Conservation (phyloP, 2,329 filamentous ascomycete genomes). For the Tolypocladium pustulatum region DNA sequence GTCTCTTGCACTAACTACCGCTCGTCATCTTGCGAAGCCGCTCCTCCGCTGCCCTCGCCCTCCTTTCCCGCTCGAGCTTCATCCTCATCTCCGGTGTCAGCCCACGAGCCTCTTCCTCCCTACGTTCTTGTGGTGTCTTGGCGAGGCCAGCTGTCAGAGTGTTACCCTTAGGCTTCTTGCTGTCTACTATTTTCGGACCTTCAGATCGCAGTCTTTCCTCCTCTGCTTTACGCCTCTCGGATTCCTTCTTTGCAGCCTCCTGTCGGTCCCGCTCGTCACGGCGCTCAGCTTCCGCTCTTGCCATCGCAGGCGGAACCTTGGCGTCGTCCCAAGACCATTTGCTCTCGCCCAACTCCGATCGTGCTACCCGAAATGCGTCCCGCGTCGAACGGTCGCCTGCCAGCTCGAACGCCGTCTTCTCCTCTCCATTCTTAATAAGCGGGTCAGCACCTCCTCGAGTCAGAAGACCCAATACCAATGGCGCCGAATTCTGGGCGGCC, state of each 20-base stretch:
- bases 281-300: conserved; percentile 58
- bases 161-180: conserved; percentile 38
- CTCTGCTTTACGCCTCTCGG: conserved; percentile 61
- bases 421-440: conserved; percentile 57
- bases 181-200: conserved; percentile 44
- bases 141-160: conserved; percentile 42
- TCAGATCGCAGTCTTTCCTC: conserved; percentile 61
- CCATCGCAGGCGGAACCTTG: conserved; percentile 61
- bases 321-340: conserved; percentile 72
- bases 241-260: conserved; percentile 58
- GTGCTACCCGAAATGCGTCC: conserved; percentile 84
- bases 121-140: conserved; percentile 69
- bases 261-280: conserved; percentile 60
- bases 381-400: conserved; percentile 76
- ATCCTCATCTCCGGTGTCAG: conserved; percentile 80
- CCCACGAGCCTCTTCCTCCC: conserved; percentile 75
- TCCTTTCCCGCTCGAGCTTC: conserved; percentile 76
- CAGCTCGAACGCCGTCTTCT: conserved; percentile 79
- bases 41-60: conserved; percentile 86
- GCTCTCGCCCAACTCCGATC: conserved; percentile 67
- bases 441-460: conserved; percentile 68
- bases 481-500: conserved; percentile 66
- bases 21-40: conserved; percentile 55
- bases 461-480: conserved; percentile 68
- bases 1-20: conserved; percentile 7